These are phyloP conservation scores for Paramecium octaurelia DNA, from an alignment of 73 alveolate species.

Conservation along the genomic window DNA sequence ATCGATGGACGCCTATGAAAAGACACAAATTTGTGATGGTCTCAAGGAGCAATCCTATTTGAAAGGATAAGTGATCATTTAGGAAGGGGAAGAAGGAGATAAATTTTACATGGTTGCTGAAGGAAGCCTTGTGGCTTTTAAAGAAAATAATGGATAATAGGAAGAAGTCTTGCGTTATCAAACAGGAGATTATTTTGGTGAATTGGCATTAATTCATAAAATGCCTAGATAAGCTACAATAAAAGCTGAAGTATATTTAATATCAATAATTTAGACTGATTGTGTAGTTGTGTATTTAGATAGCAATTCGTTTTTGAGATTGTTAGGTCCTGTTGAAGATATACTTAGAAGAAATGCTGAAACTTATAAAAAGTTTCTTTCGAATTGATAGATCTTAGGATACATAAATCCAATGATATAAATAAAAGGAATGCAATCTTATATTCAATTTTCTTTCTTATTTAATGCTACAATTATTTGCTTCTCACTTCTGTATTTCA, in stretches of 20 bases:
- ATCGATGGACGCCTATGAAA: slow-evolving; percentile 88
- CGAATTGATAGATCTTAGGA: not conserved
- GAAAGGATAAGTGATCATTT: slow-evolving; percentile 72
- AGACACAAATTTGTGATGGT: slow-evolving; percentile 86
- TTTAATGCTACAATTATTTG: not conserved
- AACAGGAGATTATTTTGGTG: slow-evolving; percentile 94
- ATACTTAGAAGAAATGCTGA: slow-evolving; percentile 70
- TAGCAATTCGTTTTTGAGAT: slow-evolving; percentile 66
- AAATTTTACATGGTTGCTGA: slow-evolving; percentile 76
- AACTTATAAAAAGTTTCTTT: slow-evolving; percentile 50
- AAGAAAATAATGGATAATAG: slow-evolving; percentile 73
- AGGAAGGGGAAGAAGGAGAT: slow-evolving; percentile 77
- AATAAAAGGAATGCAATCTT: not conserved
- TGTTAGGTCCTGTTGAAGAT: slow-evolving; percentile 75
- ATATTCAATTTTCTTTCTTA: not conserved
- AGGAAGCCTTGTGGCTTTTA: slow-evolving; percentile 81
- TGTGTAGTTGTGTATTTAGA: slow-evolving; percentile 65
- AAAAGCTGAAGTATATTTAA: slow-evolving; percentile 67
- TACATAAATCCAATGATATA: not conserved
- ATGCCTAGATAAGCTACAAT: slow-evolving; percentile 94
- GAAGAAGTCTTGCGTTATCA: slow-evolving; percentile 74
- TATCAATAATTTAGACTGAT: slow-evolving; percentile 59
- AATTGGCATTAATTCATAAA: slow-evolving; percentile 89
- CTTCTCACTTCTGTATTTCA: not conserved
- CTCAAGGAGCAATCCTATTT: slow-evolving; percentile 65